Evolutionary conservation across 1,284 basidiomycete genomes (phyloP).

Genomic region (Vanrija humicola): DNA sequence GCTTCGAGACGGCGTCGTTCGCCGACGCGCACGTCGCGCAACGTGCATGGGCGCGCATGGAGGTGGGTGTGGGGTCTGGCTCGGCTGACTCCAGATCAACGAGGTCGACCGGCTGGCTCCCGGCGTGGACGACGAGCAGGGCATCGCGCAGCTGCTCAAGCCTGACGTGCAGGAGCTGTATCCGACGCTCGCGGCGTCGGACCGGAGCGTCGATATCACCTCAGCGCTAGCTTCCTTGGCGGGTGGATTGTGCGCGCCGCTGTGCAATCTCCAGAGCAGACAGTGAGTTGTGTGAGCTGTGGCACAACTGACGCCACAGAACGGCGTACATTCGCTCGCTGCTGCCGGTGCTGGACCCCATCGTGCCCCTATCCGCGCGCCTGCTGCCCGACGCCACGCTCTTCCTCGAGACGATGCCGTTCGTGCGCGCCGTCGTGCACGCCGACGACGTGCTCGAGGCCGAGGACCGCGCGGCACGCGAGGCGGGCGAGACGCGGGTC

Average conservation of each 20-base stretch:
- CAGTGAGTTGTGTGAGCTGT: constrained; percentile 16
- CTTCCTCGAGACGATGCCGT: constrained; percentile 67
- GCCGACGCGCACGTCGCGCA: constrained; percentile 56
- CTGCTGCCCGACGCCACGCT: constrained; percentile 53
- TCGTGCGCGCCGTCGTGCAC: constrained; percentile 63
- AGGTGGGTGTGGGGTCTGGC: constrained; percentile 50
- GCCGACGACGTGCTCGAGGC: constrained; percentile 58
- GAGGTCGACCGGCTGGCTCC: constrained; percentile 46
- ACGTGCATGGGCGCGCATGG: constrained; percentile 45
- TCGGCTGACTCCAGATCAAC: constrained; percentile 31
- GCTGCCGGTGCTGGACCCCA: constrained; percentile 51
- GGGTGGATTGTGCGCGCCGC: constrained; percentile 9
- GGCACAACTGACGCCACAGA: constrained; percentile 10
- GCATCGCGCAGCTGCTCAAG: constrained; percentile 54
- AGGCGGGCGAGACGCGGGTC: constrained; percentile 27
- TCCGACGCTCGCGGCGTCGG: constrained; percentile 21
- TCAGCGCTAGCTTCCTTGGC: constrained; percentile 27
- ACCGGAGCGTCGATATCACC: constrained; percentile 23
- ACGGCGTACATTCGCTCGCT: constrained; percentile 32
- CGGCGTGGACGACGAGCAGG: constrained; percentile 60
- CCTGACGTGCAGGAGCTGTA: constrained; percentile 24
- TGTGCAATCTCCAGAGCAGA: constrained; percentile 13
- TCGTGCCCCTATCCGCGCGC: constrained; percentile 45
- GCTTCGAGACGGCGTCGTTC: constrained; percentile 45
- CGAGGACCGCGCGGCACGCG: constrained; percentile 31